Conservation (phyloP, 805 yeast species). For the Ogataea henricii region DNA sequence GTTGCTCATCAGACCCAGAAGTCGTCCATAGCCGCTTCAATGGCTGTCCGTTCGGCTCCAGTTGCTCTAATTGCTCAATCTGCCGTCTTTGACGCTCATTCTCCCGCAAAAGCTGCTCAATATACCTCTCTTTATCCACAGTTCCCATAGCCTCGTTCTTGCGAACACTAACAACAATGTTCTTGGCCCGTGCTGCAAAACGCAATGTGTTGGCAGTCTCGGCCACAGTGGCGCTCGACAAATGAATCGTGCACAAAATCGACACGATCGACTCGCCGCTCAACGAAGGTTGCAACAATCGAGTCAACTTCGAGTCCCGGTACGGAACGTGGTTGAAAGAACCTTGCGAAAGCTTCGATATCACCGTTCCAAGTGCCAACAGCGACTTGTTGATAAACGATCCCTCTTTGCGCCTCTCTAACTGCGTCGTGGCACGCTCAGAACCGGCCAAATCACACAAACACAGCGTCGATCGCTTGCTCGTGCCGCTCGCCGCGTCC, state of each 20-base stretch:
- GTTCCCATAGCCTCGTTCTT: constrained; percentile 43
- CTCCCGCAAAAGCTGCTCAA: constrained; percentile 58
- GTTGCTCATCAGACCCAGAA: constrained; percentile 29
- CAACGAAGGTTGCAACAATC: constrained; percentile 88
- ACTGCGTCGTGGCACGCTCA: constrained; percentile 78
- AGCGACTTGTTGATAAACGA: constrained; percentile 89
- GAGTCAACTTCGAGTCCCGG: constrained; percentile 88
- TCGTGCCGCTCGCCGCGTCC: constrained; percentile 42
- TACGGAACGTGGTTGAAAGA: constrained; percentile 71
- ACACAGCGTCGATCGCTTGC: constrained; percentile 61
- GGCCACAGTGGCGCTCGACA: constrained; percentile 57
- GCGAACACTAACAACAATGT: constrained; percentile 69
- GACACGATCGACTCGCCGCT: constrained; percentile 85
- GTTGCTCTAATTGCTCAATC: constrained; percentile 15
- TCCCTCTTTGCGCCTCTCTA: constrained; percentile 90
- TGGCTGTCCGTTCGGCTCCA: not conserved
- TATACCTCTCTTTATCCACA: constrained; percentile 49
- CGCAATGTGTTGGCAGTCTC: constrained; percentile 87
- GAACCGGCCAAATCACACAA: constrained; percentile 96
- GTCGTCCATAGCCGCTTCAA: constrained; percentile 3
- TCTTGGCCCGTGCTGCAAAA: constrained; percentile 92
- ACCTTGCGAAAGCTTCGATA: constrained; percentile 61
- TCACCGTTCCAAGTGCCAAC: constrained; percentile 89
- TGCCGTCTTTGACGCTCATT: constrained; percentile 64
- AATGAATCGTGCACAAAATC: constrained; percentile 83